These are phyloP conservation scores for Syzygium malaccense DNA, from an alignment of 441 rosid species.

Conservation along the genomic window DNA sequence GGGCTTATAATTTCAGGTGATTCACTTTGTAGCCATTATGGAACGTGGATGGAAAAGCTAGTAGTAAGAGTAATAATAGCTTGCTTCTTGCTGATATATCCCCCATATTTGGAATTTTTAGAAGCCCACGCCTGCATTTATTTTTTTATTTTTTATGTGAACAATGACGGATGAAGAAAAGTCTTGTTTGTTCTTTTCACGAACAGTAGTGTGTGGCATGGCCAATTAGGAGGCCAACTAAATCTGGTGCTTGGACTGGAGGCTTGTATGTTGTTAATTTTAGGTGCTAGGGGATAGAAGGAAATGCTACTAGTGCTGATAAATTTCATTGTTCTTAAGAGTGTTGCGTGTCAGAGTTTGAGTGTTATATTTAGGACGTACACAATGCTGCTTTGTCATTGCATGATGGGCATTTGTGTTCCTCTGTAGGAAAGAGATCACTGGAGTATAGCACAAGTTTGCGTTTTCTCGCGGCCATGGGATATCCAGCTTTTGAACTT, in stretches of 20 bases:
- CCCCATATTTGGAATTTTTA: not conserved
- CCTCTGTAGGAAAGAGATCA: not conserved
- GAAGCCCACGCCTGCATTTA: no score
- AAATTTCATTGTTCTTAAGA: not conserved
- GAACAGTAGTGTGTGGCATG: not conserved
- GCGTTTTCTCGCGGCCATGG: not conserved
- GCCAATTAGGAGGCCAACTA: not conserved
- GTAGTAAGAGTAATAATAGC: not conserved
- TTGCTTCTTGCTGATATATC: not conserved
- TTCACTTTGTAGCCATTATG: not conserved
- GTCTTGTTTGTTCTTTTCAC: not conserved
- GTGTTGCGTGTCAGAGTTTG: not conserved
- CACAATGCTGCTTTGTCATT: not conserved
- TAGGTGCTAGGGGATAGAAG: not conserved
- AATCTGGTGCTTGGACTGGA: not conserved
- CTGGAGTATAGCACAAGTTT: not conserved
- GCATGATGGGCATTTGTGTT: not conserved
- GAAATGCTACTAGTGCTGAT: not conserved
- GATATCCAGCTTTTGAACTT: not conserved
- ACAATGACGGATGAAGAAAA: not conserved
- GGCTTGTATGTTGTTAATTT: not conserved
- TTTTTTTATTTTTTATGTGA: not conserved
- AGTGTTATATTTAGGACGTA: not conserved
- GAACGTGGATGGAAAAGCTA: not conserved
- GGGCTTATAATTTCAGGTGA: conserved; percentile 27